These are phyloP conservation scores for Coniochaeta sp. DNA, from an alignment of 2,329 filamentous ascomycete species.

Conservation along the genomic window DNA sequence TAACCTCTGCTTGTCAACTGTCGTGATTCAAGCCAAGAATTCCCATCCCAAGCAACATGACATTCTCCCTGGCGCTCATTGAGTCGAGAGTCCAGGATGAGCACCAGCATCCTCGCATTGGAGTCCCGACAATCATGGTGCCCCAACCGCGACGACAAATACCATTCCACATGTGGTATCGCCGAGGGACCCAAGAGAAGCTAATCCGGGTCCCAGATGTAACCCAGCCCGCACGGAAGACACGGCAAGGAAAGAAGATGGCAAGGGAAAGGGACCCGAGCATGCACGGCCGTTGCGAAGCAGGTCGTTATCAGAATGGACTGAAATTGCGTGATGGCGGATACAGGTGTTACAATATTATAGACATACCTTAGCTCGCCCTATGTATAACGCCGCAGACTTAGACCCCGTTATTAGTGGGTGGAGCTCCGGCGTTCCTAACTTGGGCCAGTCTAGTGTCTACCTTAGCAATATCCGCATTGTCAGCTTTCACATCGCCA, in stretches of 20 bases:
- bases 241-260: background rate
- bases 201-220: background rate
- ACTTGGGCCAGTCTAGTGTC: background rate
- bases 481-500: background rate
- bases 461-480: too few species aligned
- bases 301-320: background rate
- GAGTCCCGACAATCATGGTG: background rate
- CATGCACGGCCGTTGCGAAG: background rate
- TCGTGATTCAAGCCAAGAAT: background rate
- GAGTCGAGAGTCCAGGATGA: background rate
- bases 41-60: background rate
- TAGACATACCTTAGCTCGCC: too few species aligned
- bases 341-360: too few species aligned
- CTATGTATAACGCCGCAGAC: too few species aligned
- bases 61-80: background rate
- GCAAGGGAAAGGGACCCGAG: background rate
- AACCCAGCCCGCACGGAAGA: too few species aligned
- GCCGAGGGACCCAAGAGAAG: background rate
- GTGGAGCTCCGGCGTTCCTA: background rate
- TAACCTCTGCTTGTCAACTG: background rate
- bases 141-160: background rate
- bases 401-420: too few species aligned
- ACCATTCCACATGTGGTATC: background rate
- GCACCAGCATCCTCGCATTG: background rate
- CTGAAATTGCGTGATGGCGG: background rate